Base-by-base conservation (phyloP, 208 protist species). In the Leishmania tarentolae region DNA sequence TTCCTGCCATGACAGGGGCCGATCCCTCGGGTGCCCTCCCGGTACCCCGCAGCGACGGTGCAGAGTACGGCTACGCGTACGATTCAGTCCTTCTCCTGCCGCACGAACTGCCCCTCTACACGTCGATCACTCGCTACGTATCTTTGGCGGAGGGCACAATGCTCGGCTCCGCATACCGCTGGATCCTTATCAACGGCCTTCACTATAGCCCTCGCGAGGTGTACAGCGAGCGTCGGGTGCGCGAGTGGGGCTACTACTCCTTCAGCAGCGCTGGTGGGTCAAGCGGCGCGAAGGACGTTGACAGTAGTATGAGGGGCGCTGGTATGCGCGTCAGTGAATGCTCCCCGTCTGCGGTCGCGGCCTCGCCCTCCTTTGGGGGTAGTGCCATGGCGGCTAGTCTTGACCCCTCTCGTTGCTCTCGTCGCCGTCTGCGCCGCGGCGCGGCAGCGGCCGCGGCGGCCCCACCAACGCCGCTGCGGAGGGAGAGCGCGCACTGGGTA, bases 401-500 rank as follows among this genome's bases (percentile, higher is more conserved):
- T 24, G 74, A 56, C 78, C 15, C 79, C 42, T 61, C 74, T 47
- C 79, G 76, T 44, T 78, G 82, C 52, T 50, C 53, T 4, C 82
- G 82, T 53, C 76, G 82, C 15, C 82, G 82, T 46, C 82, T 63
- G 21, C 82, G 82, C 19, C 82, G 74, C 31, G 73, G 82, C 35
- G 42, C 76, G 53, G 59, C 78, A 5, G 59, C 77, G 2, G 65
- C 50, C 8, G 31, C 44, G 37, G 53, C 82, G 19, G 82, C 57
- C 40, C 31, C 77, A 11, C 82, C 77, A 52, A 85, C 71, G 24
- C 76, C 85, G n/a, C 35, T 80, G 53, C 79, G 78, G 28, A 37
- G 65, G 42, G 93, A 96, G 63, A 84, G 80, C 57, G 86, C 88
- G 69, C 83, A 87, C 78, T 97, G 93, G 93, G 81, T 91, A 63